Conservation (phyloP, 345 rosid species). For the Psidium friedrichsthalianum region DNA sequence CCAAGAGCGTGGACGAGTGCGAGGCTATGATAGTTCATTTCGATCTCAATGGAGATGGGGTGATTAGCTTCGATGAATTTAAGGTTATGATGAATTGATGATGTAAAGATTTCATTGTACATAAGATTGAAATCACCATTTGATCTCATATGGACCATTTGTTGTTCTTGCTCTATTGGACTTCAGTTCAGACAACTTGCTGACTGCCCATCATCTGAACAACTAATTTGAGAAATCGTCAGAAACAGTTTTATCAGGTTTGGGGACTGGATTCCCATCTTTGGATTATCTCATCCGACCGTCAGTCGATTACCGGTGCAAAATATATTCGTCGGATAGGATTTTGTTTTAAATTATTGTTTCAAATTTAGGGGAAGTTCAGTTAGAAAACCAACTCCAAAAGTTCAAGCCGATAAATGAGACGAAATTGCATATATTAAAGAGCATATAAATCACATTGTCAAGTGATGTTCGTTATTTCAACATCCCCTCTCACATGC, state of each 20-base stretch:
- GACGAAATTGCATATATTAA: background rate
- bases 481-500: background rate
- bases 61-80: slow-evolving; percentile 47
- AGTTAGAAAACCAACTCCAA: background rate
- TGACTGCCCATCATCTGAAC: background rate
- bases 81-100: slow-evolving; percentile 19
- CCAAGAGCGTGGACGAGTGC: slow-evolving; percentile 28
- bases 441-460: background rate
- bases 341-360: background rate
- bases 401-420: background rate
- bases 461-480: background rate
- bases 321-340: accelerated
- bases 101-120: background rate
- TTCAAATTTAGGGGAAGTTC: background rate
- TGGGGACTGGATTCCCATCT: background rate
- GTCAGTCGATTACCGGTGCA: background rate
- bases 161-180: background rate
- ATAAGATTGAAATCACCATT: background rate
- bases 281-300: background rate
- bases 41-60: slow-evolving; percentile 17
- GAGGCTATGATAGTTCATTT: slow-evolving; percentile 19
- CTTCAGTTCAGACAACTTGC: background rate
- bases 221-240: background rate
- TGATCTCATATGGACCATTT: background rate
- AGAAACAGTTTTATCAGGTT: background rate